Base-by-base conservation (phyloP, 1,284 basidiomycete species). In the Thecaphora frezii region DNA sequence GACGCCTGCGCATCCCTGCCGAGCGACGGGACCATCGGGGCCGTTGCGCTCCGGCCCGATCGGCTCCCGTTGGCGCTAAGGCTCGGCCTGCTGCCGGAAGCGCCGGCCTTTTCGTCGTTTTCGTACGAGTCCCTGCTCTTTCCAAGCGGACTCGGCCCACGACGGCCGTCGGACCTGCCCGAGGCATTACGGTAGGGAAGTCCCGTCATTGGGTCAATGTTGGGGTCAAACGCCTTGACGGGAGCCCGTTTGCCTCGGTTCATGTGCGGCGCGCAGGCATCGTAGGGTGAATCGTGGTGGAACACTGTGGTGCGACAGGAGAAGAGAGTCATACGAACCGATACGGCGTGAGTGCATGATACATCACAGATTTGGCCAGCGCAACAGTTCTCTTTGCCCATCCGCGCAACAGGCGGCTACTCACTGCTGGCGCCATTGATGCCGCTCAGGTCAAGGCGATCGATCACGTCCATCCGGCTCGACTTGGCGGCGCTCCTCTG, bases 211-310 rank as follows among this genome's bases (percentile, higher is more conserved):
- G 73, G 73, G 44, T 76, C 74, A n/a, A 70, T 54, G 42, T 63
- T 71, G 36, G 71, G 66, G 41, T 74, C 74, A 38, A 78, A 78
- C 1, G 76, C 76, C 21, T 58, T 55, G 26, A 78, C 73, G 23
- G 76, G 76, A 8, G 76, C 74, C 3, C 58, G 54, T 33, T 62
- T 63, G 36, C 50, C 51, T 28, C 56, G 54, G 66, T 78, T 78
- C 54, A 58, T 55, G 55, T 76, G 74, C 12, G 74, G 74, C 0
- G 71, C 59, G 54, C 73, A 74, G 9, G 76, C 76, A 42, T 78
- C 76, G 53, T 78, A 78, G 0, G 76, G 76, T 44, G 74, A 76
- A 53, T 78, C 76, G 51, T 78, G 76, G 52, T 78, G 76, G 58
- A 78, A 78, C 58, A 78, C 54, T 66, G 51, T 50, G 25, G 30